phyloP scores from a whole-genome alignment of 1,284 basidiomycete species.

The Fomitopsis betulina region DNA sequence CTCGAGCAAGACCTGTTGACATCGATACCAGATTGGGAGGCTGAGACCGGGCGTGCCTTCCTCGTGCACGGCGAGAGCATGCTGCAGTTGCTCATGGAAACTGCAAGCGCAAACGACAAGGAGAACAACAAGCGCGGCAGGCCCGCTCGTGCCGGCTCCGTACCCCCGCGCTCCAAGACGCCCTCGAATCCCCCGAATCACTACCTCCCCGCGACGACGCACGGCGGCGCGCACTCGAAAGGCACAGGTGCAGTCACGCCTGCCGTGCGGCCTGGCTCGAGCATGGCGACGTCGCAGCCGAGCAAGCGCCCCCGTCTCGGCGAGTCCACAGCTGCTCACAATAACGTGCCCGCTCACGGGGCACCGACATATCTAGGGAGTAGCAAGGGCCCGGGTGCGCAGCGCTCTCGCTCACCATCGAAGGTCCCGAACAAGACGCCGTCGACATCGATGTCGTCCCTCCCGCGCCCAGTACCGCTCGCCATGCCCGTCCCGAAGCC shows the following conservation, averaged over 20 bases:
- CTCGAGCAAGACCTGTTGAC: constrained; percentile 84
- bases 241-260: constrained; percentile 47
- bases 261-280: constrained; percentile 49
- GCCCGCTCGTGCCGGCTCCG: constrained; percentile 40
- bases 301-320: constrained; percentile 55
- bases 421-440: constrained; percentile 41
- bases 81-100: constrained; percentile 73
- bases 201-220: constrained; percentile 22
- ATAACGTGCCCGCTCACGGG: constrained; percentile 12
- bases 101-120: constrained; percentile 60
- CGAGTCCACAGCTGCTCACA: constrained; percentile 28
- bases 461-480: constrained; percentile 32
- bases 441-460: constrained; percentile 28
- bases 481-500: constrained; percentile 43
- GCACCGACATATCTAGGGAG: constrained; percentile 13
- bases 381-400: constrained; percentile 11
- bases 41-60: constrained; percentile 72
- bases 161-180: constrained; percentile 56
- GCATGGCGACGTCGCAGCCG: constrained; percentile 34
- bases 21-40: constrained; percentile 87
- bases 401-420: constrained; percentile 35
- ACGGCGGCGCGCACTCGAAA: constrained; percentile 15
- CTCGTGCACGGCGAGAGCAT: constrained; percentile 85
- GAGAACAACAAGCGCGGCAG: constrained; percentile 62
- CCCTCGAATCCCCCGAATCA: constrained; percentile 38